Conservation (phyloP, 441 rosid species). For the Gossypium davidsonii region DNA sequence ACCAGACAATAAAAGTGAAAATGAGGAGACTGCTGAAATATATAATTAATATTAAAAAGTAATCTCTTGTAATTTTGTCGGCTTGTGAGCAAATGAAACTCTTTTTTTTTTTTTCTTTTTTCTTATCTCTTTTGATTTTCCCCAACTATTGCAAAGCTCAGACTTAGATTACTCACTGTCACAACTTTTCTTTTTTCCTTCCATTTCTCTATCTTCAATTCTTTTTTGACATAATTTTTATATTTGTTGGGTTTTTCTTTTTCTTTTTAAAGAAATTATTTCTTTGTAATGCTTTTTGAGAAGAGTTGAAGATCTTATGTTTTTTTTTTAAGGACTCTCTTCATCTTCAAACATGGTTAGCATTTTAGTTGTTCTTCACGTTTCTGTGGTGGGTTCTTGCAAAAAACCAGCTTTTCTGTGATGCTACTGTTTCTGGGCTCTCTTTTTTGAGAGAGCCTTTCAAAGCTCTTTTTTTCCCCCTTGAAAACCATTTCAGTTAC, state of each 20-base stretch:
- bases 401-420: conserved; percentile 11
- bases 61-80: conserved; percentile 53
- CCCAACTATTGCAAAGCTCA: conserved; percentile 16
- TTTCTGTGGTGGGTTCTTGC: background rate
- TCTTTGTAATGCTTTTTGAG: background rate
- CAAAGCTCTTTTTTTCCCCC: background rate
- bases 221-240: background rate
- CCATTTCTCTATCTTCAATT: background rate
- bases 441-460: conserved; percentile 30
- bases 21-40: conserved; percentile 17
- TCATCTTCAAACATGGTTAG: conserved; percentile 17
- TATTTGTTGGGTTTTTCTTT: background rate
- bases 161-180: conserved; percentile 33
- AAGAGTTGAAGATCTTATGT: background rate
- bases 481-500: background rate
- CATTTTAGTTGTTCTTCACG: conserved; percentile 22
- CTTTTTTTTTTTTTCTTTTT: conserved; percentile 22
- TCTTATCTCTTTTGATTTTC: conserved; percentile 8
- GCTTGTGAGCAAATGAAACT: conserved; percentile 60
- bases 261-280: background rate
- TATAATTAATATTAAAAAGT: conserved; percentile 21
- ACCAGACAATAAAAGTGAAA: conserved; percentile 28
- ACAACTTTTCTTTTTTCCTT: conserved; percentile 1
- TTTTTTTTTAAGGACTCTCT: background rate
- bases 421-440: conserved; percentile 31